Base-by-base conservation (phyloP, 352 stramenopile species). In the Globisporangium radiosum region DNA sequence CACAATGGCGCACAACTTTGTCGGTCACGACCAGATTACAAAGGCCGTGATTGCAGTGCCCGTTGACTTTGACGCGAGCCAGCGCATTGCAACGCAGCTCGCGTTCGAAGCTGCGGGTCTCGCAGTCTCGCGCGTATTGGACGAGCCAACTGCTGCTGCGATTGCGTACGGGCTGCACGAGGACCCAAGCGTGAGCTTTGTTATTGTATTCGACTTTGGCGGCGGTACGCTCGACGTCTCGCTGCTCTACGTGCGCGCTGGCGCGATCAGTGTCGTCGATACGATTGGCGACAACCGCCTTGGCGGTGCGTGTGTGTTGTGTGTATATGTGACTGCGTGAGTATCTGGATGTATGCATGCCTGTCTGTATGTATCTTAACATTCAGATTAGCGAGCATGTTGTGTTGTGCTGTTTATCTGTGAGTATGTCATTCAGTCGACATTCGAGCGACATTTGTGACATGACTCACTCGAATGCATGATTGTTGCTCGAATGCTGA, bases 171-270 rank as follows among this genome's bases (percentile, higher is more conserved):
- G 97, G 25, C 70, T 99, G 14, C 96, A 98, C 62, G 97, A 98
- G 66, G 89, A 92, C 54, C 66, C 72, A 17, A 69, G 79, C 25
- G 92, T 98, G 65, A 94, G 88, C 48, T 97, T 91, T 85, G 90
- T 99, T 8, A 87, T 98, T 45, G 97, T 99, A 36, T 98, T 99
- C 64, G 97, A 99, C 70, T 96, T 99, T 66, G 96, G 96, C 53
- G 96, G 96, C 47, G 96, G 96, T 36, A 99, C 96, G 8, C 95
- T 99, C 56, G 96, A 98, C 69, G 94, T 98, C 25, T 97, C 90
- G 57, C 68, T 99, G 36, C 63, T 99, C 39, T 99, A 64, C 82
- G 98, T 64, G 96, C 99, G 33, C 87, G 97, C 63, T 90, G 76
- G 37, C 85, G 88, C 62, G 72, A 82, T 59, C 71, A 96, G 94